Percentiles rank a stretch among this genome's conserved stretches.
Conservation (phyloP, 208 protist species). For the Leishmania tarentolae region DNA sequence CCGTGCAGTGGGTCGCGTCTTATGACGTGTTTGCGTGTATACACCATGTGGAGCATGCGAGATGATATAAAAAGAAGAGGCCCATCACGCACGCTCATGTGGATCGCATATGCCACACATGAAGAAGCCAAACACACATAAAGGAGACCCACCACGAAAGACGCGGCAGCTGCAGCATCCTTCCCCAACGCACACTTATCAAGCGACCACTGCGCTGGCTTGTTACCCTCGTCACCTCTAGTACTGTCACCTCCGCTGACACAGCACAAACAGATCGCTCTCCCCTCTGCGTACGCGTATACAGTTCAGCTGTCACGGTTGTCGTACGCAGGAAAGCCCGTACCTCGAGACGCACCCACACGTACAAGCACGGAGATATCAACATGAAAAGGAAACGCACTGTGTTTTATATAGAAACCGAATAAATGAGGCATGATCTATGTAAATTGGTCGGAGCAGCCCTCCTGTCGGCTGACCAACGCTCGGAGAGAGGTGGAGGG, state of each 20-base stretch:
- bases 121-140: neutral
- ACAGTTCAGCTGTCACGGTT: neutral
- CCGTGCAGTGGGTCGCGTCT: neutral
- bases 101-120: too few species aligned
- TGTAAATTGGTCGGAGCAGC: neutral
- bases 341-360: neutral
- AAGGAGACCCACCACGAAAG: neutral
- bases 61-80: neutral
- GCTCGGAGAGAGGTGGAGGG: neutral
- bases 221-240: neutral
- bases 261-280: neutral
- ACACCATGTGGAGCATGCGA: neutral
- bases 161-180: neutral
- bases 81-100: neutral
- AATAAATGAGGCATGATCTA: neutral
- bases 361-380: neutral
- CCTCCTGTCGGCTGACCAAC: neutral
- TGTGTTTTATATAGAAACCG: neutral
- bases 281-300: slow-evolving; percentile 3
- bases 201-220: neutral
- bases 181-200: neutral
- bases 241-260: neutral
- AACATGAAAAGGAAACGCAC: neutral
- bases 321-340: neutral
- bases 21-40: neutral